Evolutionary conservation across 768 basidiomycete genomes (phyloP), one percentile per base, ranked within the genome.

Genomic region (Termitomyces sp.): DNA sequence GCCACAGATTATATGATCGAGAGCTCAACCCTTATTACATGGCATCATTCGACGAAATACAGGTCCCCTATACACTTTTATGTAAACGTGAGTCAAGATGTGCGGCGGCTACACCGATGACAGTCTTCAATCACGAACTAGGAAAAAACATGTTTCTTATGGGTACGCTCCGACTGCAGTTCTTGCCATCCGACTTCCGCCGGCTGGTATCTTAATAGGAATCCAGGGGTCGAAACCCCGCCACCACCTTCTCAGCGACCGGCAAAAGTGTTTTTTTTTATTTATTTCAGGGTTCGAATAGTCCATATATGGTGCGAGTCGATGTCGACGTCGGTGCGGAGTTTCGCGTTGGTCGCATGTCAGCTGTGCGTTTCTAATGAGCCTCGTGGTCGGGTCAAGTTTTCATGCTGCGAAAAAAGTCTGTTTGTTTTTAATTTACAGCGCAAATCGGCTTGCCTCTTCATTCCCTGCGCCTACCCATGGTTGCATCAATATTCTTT

Each of bases 321-420:
- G 38, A 51, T 41, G 50, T 51, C 50, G 50, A 51, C 50, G 50
- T 51, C 50, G 50, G 50, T 51, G 50, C 49, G 49, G 49, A 50
- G 49, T 50, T 50, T 21, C 8, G 23, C 33, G 19, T 19, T 6
- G 49, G 35, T 38, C 37, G 35, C 49, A 23, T 40, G 23, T 40
- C 26, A 38, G 26, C 31, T 48, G 5, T 35, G 19, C 48, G 35
- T 50, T 11, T 40, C 37, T 11, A 50, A 51, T 7, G 50, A 41
- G 50, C 50, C 50, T 51, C 50, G 50, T 51, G 37, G 50, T n/a
- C 50, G 50, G 50, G 17, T 50, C 50, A 50, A 50, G 17, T 38
- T 50, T 50, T 50, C n/a, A 50, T 28, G 50, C 50, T 2, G 50
- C 3, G 23, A 38, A 41, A 50, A 50, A 41, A 40, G 50, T 40